These are phyloP conservation scores for Amylostereum chailletii DNA, from an alignment of 1,284 basidiomycete species.

Conservation along the genomic window DNA sequence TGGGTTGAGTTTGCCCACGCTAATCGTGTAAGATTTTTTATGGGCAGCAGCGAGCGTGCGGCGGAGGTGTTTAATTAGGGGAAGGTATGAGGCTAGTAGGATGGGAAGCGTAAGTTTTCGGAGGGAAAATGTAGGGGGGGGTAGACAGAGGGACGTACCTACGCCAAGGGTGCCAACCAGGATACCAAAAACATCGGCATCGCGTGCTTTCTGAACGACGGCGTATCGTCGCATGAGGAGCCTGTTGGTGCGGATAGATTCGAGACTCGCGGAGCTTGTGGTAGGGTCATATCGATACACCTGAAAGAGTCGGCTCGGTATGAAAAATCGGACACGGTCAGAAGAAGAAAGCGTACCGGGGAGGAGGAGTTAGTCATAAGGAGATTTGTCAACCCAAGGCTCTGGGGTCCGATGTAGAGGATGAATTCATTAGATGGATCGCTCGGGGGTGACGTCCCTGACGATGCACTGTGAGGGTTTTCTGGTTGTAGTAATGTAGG, in stretches of 20 bases:
- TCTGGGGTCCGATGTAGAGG: conserved; percentile 82
- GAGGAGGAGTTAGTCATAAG: conserved; percentile 67
- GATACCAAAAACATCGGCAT: conserved; percentile 92
- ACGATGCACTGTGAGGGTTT: too few species aligned
- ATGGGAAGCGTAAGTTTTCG: background rate
- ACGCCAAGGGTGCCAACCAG: conserved; percentile 94
- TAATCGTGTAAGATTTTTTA: conserved; percentile 92
- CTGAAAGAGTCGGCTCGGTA: conserved; percentile 24
- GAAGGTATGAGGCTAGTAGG: conserved; percentile 66
- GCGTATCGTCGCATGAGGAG: conserved; percentile 91
- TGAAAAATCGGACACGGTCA: background rate
- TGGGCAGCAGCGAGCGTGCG: conserved; percentile 50
- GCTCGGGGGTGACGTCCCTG: too few species aligned
- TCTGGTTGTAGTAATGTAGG: background rate
- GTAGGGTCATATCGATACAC: conserved; percentile 74
- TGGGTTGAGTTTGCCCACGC: conserved; percentile 92
- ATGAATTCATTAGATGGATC: conserved; percentile 26
- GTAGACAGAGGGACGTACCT: conserved; percentile 34
- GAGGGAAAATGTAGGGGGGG: background rate
- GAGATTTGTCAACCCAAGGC: conserved; percentile 77
- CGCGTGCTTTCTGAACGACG: conserved; percentile 81
- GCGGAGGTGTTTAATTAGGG: conserved; percentile 74
- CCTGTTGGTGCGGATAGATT: conserved; percentile 66
- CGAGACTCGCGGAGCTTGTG: conserved; percentile 36
- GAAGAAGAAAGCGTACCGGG: conserved; percentile 23